Evolutionary conservation across 345 rosid genomes (phyloP).

Genomic region (Limnanthes douglasii): DNA sequence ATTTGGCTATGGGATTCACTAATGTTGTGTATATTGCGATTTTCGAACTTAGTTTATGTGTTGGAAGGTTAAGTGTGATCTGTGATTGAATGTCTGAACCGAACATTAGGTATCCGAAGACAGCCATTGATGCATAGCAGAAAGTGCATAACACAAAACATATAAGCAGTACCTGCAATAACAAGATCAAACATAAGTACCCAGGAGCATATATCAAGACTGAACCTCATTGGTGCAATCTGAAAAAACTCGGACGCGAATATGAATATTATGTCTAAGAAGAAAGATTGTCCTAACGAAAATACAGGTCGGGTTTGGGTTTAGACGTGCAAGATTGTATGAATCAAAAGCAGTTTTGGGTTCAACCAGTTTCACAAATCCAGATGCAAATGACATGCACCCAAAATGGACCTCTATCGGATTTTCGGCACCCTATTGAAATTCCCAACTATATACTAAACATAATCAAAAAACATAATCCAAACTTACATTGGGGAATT

Average conservation of each 20-base stretch:
- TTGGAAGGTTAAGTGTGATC: constrained; percentile 42
- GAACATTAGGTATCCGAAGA: constrained; percentile 47
- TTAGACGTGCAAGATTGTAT: neutral
- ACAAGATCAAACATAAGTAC: neutral
- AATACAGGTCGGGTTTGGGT: neutral
- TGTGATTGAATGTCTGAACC: constrained; percentile 34
- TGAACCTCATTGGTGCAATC: no score
- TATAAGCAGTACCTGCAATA: constrained; percentile 30
- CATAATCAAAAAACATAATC: neutral
- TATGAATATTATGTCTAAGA: neutral
- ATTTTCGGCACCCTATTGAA: no score
- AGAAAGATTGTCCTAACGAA: neutral
- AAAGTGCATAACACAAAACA: constrained; percentile 36
- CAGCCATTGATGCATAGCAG: constrained; percentile 36
- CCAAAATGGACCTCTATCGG: no score
- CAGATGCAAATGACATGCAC: no score
- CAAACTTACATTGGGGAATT: constrained; percentile 60
- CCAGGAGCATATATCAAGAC: no score
- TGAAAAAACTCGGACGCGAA: neutral
- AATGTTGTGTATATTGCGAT: constrained; percentile 57
- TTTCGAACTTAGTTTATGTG: constrained; percentile 24
- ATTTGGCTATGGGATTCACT: constrained; percentile 45
- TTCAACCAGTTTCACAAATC: no score
- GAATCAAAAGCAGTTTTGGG: no score
- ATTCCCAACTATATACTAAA: neutral